Base-by-base conservation (phyloP, 1,139 yeast genomes). In the Pichia cactophila region DNA sequence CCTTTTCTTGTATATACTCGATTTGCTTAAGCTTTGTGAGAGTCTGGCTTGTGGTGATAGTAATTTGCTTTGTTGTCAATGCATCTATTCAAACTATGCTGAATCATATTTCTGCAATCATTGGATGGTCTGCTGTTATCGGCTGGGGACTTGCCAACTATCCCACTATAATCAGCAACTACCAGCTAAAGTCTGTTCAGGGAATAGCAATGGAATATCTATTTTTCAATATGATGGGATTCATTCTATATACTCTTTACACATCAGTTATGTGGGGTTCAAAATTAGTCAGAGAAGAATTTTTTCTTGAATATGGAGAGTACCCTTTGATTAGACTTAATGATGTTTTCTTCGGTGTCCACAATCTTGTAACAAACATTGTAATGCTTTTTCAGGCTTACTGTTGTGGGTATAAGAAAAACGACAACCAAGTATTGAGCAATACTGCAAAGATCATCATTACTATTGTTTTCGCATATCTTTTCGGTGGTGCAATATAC, bases 191-290 rank as follows among this genome's bases (percentile, higher is more conserved):
- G 43, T 60, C 64, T 2, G 63, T 64, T n/a, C 66, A 64, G 44
- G 68, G 68, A 2, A 58, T 64, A 7, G 60, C 67, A 1, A 55
- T 64, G 7, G 68, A 64, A 43, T 64, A 63, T 47, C 55, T 62
- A 49, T 63, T 55, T 45, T 64, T 64, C 55, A 64, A 64, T 49
- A 55, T 57, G 12, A 53, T 61, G 45, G 68, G 68, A 3, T 64
- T 61, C 45, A 41, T 59, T 1, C 50, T 64, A 6, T 64, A 64
- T 48, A 54, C 65, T 1, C 36, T 58, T 4, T 64, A 64, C 47
- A 61, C 65, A 1, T 52, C 59, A 1, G 44, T 46, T 4, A 51
- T 64, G 50, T 48, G 52, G 20, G 53, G 53, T 41, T 58, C 55
- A 23, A 28, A 52, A 0, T 42, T 54, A 2, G 61, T 64, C 4